Conservation (phyloP, 768 basidiomycete species). For the Tulasnella sp. region DNA sequence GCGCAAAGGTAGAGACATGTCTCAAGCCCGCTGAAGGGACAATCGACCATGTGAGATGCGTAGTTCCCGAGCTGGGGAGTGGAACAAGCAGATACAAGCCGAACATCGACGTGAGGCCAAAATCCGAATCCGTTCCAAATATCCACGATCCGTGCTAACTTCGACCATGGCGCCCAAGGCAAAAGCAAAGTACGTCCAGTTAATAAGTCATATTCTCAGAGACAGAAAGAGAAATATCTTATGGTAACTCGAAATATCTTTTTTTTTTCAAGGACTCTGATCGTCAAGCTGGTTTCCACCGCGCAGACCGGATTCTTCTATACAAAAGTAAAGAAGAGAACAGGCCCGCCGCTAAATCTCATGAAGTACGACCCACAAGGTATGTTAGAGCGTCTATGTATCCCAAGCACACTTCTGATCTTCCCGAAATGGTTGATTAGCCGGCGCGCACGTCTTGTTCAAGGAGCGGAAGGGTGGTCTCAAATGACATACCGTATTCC, state of each 20-base stretch:
- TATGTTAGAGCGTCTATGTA: not conserved
- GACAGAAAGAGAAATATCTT: no score
- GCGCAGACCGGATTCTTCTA: slow-evolving; percentile 14
- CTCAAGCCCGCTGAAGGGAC: no score
- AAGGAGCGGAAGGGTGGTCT: slow-evolving; percentile 8
- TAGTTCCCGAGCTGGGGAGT: no score
- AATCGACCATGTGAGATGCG: no score
- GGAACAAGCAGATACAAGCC: no score
- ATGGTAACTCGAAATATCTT: no score
- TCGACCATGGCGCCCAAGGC: not conserved
- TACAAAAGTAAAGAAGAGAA: slow-evolving; percentile 4
- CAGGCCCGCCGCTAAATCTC: slow-evolving; percentile 8
- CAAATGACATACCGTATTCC: not conserved
- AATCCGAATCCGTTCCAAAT: not conserved
- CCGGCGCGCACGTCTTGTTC: slow-evolving; percentile 13
- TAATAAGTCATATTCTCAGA: not conserved
- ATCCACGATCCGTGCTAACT: not conserved
- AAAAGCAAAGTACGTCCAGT: slow-evolving; percentile 1
- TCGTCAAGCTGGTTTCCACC: slow-evolving; percentile 11
- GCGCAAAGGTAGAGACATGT: no score
- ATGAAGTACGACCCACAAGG: slow-evolving; percentile 16
- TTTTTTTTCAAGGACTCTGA: slow-evolving; percentile 7
- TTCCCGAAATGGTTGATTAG: not conserved
- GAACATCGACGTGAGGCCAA: not conserved
- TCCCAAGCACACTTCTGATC: not conserved